Evolutionary conservation across 164 flowering plant genomes (phyloP).

Genomic region (Vitis rotundifolia): DNA sequence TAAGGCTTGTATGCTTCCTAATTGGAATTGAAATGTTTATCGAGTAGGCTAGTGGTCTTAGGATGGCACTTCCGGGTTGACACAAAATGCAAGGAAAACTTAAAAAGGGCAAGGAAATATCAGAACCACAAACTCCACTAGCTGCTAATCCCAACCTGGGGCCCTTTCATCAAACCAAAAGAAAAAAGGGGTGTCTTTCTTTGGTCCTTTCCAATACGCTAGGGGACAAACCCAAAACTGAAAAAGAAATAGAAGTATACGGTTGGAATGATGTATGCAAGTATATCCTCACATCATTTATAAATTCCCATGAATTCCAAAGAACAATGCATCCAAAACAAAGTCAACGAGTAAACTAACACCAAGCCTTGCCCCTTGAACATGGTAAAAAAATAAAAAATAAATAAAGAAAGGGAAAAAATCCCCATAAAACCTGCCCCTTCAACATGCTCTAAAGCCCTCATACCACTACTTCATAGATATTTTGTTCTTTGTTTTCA

Average conservation of each 20-base stretch:
- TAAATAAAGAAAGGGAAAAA: neutral
- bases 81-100: no score
- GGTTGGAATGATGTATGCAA: neutral
- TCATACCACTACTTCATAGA: neutral
- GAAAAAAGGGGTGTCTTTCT: no score
- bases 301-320: neutral
- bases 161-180: no score
- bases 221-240: conserved; percentile 2
- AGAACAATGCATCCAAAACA: neutral
- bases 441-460: conserved; percentile 26
- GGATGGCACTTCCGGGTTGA: no score
- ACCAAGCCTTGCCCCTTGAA: conserved; percentile 8
- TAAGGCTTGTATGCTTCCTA: no score
- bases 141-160: no score
- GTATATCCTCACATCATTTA: neutral
- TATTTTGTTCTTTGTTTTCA: neutral
- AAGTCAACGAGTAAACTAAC: conserved; percentile 16
- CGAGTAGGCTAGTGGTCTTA: no score
- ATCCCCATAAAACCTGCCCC: conserved; percentile 9
- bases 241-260: neutral
- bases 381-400: no score
- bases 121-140: no score
- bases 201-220: neutral
- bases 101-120: no score
- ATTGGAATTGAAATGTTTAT: no score